Evolutionary conservation across 169 alveolate species (phyloP).

Genomic region (Plasmodium chabaudi): DNA sequence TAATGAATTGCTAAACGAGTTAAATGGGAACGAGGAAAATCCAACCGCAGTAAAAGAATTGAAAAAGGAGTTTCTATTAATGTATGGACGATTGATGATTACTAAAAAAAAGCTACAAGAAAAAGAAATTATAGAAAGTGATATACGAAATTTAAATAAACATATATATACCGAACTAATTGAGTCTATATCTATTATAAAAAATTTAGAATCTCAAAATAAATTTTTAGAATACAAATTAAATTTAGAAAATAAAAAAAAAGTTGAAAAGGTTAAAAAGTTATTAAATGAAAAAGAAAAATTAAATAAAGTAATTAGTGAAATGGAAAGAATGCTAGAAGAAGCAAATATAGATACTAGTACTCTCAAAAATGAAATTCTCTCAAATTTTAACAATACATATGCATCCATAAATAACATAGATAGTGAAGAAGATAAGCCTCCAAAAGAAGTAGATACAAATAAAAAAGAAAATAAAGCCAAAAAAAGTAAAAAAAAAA

Average conservation of each 20-base stretch:
- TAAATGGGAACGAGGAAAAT: conserved; percentile 26
- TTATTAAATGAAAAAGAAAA: conserved; percentile 26
- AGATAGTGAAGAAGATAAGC: conserved; percentile 50
- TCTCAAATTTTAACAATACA: conserved; percentile 51
- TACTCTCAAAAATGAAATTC: conserved; percentile 42
- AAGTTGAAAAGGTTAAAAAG: conserved; percentile 40
- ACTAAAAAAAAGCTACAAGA: conserved; percentile 79
- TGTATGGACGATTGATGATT: conserved; percentile 80
- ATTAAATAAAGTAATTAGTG: conserved; percentile 14
- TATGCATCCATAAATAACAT: conserved; percentile 13
- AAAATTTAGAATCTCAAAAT: conserved; percentile 72
- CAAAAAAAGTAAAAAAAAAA: conserved; percentile 7
- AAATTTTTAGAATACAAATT: conserved; percentile 56
- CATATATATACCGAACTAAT: conserved; percentile 80
- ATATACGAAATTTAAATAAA: conserved; percentile 79
- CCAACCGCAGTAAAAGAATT: conserved; percentile 52
- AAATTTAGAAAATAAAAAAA: conserved; percentile 60
- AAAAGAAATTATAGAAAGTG: conserved; percentile 81
- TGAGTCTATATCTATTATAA: conserved; percentile 78
- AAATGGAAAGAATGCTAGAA: conserved; percentile 37
- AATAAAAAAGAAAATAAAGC: conserved; percentile 12
- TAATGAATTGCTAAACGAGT: conserved; percentile 68
- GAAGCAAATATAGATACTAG: conserved; percentile 54
- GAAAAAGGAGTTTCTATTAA: conserved; percentile 81
- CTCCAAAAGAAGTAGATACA: conserved; percentile 7